Evolutionary conservation across 805 yeast genomes (phyloP).

Genomic region (Candida rishiriensis): DNA sequence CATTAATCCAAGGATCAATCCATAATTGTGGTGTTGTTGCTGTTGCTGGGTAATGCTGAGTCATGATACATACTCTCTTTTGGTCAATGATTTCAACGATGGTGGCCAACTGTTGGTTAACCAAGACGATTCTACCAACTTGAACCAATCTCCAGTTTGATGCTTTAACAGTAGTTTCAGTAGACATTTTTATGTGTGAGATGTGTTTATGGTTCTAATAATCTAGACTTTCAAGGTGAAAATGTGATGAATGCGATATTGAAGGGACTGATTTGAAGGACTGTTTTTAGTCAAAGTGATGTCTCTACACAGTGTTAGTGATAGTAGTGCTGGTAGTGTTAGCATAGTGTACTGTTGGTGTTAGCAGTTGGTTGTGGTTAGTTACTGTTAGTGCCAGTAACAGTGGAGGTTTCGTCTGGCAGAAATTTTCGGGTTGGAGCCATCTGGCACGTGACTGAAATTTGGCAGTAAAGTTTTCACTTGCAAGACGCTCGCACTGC

Average conservation of each 20-base stretch:
- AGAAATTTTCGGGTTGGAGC: too few species aligned
- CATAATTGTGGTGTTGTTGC: too few species aligned
- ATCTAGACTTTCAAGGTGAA: neutral
- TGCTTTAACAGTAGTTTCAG: conserved; percentile 64
- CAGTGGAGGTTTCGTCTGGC: too few species aligned
- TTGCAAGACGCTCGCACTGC: too few species aligned
- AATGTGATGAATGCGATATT: neutral
- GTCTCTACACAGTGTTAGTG: neutral
- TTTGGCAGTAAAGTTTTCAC: neutral
- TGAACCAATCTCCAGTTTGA: conserved; percentile 99
- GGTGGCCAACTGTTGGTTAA: conserved; percentile 91
- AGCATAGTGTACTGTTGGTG: too few species aligned
- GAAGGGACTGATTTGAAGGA: too few species aligned
- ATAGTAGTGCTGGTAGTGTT: neutral
- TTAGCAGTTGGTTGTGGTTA: neutral
- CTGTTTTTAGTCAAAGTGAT: neutral
- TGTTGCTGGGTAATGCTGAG: too few species aligned
- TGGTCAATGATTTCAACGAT: conserved; percentile 99
- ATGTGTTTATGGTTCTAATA: neutral
- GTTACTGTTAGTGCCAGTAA: too few species aligned
- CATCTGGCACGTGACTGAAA: neutral
- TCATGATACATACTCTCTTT: conserved; percentile 76
- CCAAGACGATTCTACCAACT: conserved; percentile 97
- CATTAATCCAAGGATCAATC: too few species aligned
- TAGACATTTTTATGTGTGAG: conserved; percentile 43